These are phyloP conservation scores for Raffaelea arxii DNA, from an alignment of 2,329 filamentous ascomycete species.

Conservation along the genomic window DNA sequence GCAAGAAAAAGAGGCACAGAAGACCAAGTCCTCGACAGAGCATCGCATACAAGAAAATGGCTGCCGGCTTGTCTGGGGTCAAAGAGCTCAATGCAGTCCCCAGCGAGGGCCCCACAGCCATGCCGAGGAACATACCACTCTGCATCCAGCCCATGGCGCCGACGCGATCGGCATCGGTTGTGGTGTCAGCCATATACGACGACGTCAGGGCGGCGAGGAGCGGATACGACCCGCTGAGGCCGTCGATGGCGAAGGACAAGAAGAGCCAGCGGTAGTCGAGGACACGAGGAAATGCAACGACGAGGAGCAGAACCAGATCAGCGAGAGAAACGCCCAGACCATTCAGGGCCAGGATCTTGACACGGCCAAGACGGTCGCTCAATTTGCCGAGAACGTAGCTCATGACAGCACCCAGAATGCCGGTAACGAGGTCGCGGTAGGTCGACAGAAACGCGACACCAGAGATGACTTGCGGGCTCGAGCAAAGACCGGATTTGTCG, in stretches of 20 bases:
- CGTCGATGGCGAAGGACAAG: conserved; percentile 1
- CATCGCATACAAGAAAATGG: neutral
- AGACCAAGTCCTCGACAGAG: neutral
- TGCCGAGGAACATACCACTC: conserved; percentile 3
- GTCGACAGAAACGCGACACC: neutral
- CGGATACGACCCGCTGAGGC: neutral
- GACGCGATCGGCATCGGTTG: neutral
- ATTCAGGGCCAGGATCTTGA: conserved; percentile 1
- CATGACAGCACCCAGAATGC: conserved; percentile 1
- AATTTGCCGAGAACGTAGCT: conserved; percentile 1
- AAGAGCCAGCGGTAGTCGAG: conserved; percentile 4
- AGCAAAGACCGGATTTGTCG: neutral
- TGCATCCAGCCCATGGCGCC: conserved; percentile 4
- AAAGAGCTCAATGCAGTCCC: neutral
- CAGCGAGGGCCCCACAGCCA: neutral
- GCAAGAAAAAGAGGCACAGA: neutral
- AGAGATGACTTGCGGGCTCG: neutral
- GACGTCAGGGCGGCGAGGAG: neutral
- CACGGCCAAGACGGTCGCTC: conserved; percentile 2
- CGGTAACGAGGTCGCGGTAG: conserved; percentile 1
- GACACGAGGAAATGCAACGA: neutral
- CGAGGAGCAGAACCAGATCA: neutral
- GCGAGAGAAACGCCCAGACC: neutral
- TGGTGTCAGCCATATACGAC: neutral
- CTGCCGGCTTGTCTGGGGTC: neutral